Base-by-base conservation (phyloP, 495 filamentous ascomycete genomes). In the Cercophora newfieldiana region DNA sequence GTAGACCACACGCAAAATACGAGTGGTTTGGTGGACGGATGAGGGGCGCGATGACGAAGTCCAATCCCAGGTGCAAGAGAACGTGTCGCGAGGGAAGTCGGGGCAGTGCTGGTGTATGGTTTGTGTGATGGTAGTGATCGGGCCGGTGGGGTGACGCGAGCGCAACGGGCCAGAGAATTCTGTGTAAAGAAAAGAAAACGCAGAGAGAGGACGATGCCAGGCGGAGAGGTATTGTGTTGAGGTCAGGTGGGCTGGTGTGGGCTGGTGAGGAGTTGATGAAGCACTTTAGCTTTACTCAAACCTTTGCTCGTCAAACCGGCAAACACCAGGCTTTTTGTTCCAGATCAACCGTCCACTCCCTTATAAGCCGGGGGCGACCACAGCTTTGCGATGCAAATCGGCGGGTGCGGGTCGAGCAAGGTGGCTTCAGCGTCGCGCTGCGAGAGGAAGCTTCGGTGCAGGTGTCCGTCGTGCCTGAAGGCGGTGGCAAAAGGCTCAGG, bases 231-330 rank as follows among this genome's bases (percentile, higher is more conserved):
- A n/a, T 24, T 19, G 59, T 24, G 21, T 30, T 19, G 47, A 24
- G 59, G 51, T 58, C 59, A 58, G 50, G 61, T 55, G 10, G 61
- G n/a, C 19, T 37, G 53, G 49, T 44, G 61, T 61, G 69, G 29
- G 26, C 19, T 68, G 68, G 64, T 70, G 69, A 66, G 67, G 69
- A 60, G 65, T 61, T 63, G 67, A 55, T 63, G 66, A 69, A 75
- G 66, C 69, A 72, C 68, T 67, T 64, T 30, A 70, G 69, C 68
- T 74, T 69, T 66, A n/a, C 74, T 74, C 73, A 77, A 77, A 77
- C 74, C 74, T 76, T 74, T 71, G 70, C 70, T 66, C 64, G 70
- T 71, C 72, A 71, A 74, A 67, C 69, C 60, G 64, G 65, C 69
- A 69, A 69, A 70, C 65, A 65, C 65, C 61, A 44, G 22, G 56